phyloP scores from a whole-genome alignment of 1,284 basidiomycete genomes.

The Papiliotrema flavescens region DNA sequence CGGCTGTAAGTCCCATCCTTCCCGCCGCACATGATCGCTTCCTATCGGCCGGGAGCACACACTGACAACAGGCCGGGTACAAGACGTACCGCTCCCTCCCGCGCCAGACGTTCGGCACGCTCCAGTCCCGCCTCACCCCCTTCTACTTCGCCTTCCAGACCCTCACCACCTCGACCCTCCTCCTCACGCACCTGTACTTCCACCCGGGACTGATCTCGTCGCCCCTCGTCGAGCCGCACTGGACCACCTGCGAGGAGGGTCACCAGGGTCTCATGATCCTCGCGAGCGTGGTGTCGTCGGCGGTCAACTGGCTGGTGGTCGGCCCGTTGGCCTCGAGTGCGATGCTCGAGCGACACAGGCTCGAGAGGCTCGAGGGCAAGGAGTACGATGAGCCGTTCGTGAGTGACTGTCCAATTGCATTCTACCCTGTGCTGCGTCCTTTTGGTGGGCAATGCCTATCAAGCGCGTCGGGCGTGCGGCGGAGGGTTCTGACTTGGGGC shows the following conservation, averaged over 20 bases:
- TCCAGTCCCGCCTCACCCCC: conserved; percentile 71
- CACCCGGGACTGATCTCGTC: conserved; percentile 59
- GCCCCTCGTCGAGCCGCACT: conserved; percentile 46
- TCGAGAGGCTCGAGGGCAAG: conserved; percentile 72
- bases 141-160: conserved; percentile 68
- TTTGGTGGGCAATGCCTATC: too few relatives aligned
- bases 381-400: conserved; percentile 62
- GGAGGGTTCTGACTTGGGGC: too few relatives aligned
- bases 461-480: too few relatives aligned
- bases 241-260: conserved; percentile 58
- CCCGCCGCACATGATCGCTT: background rate
- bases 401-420: too few relatives aligned
- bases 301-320: conserved; percentile 44
- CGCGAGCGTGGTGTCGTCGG: conserved; percentile 55
- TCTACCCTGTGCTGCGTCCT: too few relatives aligned
- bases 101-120: conserved; percentile 66
- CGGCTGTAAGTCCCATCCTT: conserved; percentile 31
- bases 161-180: conserved; percentile 56
- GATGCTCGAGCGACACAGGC: conserved; percentile 66
- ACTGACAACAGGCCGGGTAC: conserved; percentile 30
- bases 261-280: conserved; percentile 65
- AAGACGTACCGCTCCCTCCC: conserved; percentile 43
- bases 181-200: conserved; percentile 61
- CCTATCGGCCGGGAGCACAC: background rate
- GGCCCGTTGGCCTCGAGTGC: conserved; percentile 49